These are phyloP conservation scores for Aspergillus leporis DNA, from an alignment of 495 filamentous ascomycete genomes.

Conservation along the genomic window DNA sequence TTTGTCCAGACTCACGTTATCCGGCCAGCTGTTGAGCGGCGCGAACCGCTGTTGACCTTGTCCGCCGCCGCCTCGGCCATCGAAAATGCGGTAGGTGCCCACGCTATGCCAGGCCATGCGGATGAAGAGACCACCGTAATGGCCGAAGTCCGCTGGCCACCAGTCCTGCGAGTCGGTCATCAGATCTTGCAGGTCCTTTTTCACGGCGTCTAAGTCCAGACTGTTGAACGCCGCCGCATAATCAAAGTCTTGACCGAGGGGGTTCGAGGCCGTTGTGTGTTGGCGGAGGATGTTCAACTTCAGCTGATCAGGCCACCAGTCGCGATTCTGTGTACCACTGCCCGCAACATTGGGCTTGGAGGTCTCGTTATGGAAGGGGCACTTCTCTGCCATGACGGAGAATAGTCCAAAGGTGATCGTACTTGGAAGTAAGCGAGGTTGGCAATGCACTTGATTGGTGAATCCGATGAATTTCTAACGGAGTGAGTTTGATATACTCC, in stretches of 20 bases:
- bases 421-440: background rate
- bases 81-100: constrained; percentile 70
- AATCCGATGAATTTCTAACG: no score
- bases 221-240: constrained; percentile 69
- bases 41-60: constrained; percentile 73
- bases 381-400: constrained; percentile 38
- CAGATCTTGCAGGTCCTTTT: constrained; percentile 64
- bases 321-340: constrained; percentile 58
- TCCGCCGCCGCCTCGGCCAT: constrained; percentile 71
- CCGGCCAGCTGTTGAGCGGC: constrained; percentile 77
- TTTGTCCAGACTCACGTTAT: constrained; percentile 76
- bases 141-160: constrained; percentile 77
- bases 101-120: constrained; percentile 78
- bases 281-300: constrained; percentile 71
- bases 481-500: no score
- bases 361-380: constrained; percentile 43
- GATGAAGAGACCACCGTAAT: constrained; percentile 75
- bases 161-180: constrained; percentile 77
- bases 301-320: constrained; percentile 71
- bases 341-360: constrained; percentile 54
- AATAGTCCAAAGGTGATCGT: background rate
- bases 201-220: constrained; percentile 68
- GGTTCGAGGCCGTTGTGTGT: constrained; percentile 61
- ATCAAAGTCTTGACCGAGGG: constrained; percentile 60
- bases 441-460: no score